Base-by-base conservation (phyloP, 495 filamentous ascomycete species). In the Aspergillus affinis region DNA sequence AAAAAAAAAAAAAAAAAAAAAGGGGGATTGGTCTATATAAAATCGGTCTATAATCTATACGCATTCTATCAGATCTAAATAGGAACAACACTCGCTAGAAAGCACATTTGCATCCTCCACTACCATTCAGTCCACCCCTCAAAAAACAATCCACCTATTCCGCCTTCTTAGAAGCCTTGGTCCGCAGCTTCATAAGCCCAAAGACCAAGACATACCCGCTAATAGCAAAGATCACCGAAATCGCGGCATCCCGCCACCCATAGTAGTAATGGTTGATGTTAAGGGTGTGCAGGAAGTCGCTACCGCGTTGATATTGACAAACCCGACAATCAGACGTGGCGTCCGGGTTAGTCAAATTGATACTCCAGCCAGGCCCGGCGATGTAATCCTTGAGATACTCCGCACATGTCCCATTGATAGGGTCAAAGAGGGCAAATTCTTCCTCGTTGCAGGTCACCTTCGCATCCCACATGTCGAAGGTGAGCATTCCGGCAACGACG, bases 401-500 rank as follows among this genome's bases (percentile, higher is more conserved):
- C 4, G 23, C 64, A 63, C 86, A 89, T 2, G 75, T 81, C 51
- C 69, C 70, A n/a, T 57, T 47, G 6, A 73, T 70, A 0, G 85
- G 78, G 15, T 69, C 61, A 63, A 88, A 82, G 6, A 68, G 60
- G 15, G 81, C 61, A 30, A 72, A 73, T 66, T 88, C 86, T 58
- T 78, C 78, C 4, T 62, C 46, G 27, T 81, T 69, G 70, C 86
- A 88, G 1, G 61, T 21, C 1, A 86, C 78, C 0, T 68, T 15
- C 1, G 78, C 78, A 53, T 84, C 82, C 46, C 77, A 82, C 6
- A 88, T 69, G 4, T 69, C 77, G 1, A 73, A 74, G 0, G 82
- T 76, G 19, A 87, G 55, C 72, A 87, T 77, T 49, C 77, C 78
- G 52, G 68, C 72, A 18, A 87, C 76, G 6, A 85, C 63, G 56